Evolutionary conservation across 805 yeast species (phyloP).

Genomic region (Ogataea ramenticola): DNA sequence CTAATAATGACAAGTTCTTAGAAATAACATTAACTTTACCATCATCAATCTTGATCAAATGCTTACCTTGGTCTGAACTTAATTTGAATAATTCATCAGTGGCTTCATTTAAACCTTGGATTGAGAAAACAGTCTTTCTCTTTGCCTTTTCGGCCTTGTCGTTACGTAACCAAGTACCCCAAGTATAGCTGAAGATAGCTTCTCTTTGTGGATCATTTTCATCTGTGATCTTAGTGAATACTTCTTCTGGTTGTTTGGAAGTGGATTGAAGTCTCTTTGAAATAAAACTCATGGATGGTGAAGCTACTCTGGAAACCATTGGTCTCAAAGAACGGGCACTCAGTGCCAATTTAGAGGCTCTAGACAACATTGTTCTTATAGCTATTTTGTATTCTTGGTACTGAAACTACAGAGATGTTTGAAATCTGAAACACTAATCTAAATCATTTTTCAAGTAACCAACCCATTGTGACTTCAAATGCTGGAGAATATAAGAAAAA

Average conservation of each 20-base stretch:
- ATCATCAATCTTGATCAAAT: slow-evolving; percentile 5
- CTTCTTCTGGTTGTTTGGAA: slow-evolving; percentile 18
- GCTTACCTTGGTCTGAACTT: slow-evolving; percentile 24
- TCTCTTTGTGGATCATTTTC: slow-evolving; percentile 61
- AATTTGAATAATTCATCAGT: slow-evolving; percentile 35
- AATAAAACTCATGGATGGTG: background rate
- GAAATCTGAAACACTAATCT: too few relatives aligned
- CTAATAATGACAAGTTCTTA: slow-evolving; percentile 14
- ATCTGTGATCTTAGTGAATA: slow-evolving; percentile 51
- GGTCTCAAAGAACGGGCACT: background rate
- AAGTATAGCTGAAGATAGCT: slow-evolving; percentile 76
- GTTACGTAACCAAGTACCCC: slow-evolving; percentile 93
- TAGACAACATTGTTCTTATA: background rate
- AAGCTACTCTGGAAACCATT: background rate
- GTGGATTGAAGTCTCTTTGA: background rate
- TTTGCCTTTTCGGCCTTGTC: slow-evolving; percentile 67
- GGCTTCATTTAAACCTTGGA: slow-evolving; percentile 64
- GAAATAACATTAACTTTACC: slow-evolving; percentile 13
- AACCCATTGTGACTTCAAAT: too few relatives aligned
- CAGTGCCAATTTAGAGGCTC: background rate
- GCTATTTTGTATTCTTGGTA: too few relatives aligned
- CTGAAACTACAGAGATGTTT: too few relatives aligned
- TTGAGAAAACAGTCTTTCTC: slow-evolving; percentile 74
- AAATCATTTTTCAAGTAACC: too few relatives aligned
- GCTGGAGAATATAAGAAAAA: background rate